Conservation (phyloP, 768 basidiomycete species). For the Kwoniella dendrophila region DNA sequence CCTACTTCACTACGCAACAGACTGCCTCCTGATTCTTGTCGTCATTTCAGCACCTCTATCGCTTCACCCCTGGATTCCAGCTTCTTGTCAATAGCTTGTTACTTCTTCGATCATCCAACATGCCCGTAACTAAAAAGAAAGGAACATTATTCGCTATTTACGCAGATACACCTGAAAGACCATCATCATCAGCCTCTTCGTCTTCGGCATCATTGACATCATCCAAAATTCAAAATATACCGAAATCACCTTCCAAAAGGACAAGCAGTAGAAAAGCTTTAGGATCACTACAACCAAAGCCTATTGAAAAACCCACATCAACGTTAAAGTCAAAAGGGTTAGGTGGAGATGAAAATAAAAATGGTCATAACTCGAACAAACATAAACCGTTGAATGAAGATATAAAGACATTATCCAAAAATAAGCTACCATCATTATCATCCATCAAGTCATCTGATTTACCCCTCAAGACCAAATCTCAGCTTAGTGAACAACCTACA, state of each 20-base stretch:
- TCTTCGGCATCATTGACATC: conserved; percentile 7
- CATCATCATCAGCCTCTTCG: conserved; percentile 5
- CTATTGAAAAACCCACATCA: neutral
- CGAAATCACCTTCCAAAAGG: neutral
- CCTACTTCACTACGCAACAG: too few species aligned
- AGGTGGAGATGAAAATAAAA: neutral
- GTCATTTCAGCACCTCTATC: too few species aligned
- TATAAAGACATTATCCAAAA: neutral
- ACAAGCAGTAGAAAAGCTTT: conserved; percentile 11
- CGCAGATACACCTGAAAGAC: conserved; percentile 45
- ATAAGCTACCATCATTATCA: neutral
- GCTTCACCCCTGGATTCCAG: neutral
- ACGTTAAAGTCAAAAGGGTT: neutral
- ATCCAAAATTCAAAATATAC: neutral
- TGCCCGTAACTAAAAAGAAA: conserved; percentile 54
- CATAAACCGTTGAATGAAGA: neutral
- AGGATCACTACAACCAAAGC: conserved; percentile 13
- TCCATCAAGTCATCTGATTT: too few species aligned
- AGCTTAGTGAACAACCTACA: neutral
- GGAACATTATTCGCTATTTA: conserved; percentile 55
- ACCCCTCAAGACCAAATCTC: neutral
- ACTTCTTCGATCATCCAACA: conserved; percentile 13
- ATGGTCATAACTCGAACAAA: neutral
- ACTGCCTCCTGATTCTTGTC: too few species aligned
- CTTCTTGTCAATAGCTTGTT: neutral